A percentile compares a stretch with the other conserved stretches of the same genome.
These are phyloP conservation scores for Coemansia brasiliensis DNA, from an alignment of 192 early-diverging fungal species.

Conservation along the genomic window DNA sequence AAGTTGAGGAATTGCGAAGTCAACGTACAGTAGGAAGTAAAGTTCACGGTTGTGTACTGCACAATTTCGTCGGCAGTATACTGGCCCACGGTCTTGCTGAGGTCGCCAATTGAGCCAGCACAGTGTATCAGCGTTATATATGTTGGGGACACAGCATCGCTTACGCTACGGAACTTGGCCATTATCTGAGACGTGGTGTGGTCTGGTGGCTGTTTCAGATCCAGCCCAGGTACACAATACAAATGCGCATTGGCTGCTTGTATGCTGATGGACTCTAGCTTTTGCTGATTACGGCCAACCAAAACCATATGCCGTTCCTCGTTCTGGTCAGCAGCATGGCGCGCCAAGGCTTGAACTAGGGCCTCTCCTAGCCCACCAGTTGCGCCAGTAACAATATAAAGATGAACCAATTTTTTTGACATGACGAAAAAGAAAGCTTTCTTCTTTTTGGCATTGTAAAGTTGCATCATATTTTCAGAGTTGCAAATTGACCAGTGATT, in stretches of 20 bases:
- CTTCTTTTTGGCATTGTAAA: conserved; percentile 4
- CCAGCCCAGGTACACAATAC: conserved; percentile 21
- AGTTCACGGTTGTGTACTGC: conserved; percentile 60
- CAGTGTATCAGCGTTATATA: conserved; percentile 67
- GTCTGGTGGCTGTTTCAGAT: conserved; percentile 10
- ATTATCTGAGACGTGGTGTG: conserved; percentile 4
- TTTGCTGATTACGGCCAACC: conserved; percentile 59
- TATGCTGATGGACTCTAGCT: conserved; percentile 22
- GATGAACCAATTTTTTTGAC: not conserved
- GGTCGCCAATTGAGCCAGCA: conserved; percentile 71
- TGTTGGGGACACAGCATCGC: not conserved
- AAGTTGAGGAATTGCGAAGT: conserved; percentile 35
- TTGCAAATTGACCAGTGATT: not conserved
- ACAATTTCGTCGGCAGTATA: conserved; percentile 54
- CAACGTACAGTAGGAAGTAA: conserved; percentile 59
- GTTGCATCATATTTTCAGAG: not conserved
- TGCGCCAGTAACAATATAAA: conserved; percentile 64
- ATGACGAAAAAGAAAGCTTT: conserved; percentile 4
- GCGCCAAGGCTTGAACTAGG: conserved; percentile 51
- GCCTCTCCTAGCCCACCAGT: conserved; percentile 65
- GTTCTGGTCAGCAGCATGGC: conserved; percentile 14
- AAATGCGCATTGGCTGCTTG: conserved; percentile 13
- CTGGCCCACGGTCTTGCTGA: conserved; percentile 60
- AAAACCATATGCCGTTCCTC: conserved; percentile 57
- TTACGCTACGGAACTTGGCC: not conserved